Conservation (phyloP, 345 rosid genomes). For the Viola odorata region DNA sequence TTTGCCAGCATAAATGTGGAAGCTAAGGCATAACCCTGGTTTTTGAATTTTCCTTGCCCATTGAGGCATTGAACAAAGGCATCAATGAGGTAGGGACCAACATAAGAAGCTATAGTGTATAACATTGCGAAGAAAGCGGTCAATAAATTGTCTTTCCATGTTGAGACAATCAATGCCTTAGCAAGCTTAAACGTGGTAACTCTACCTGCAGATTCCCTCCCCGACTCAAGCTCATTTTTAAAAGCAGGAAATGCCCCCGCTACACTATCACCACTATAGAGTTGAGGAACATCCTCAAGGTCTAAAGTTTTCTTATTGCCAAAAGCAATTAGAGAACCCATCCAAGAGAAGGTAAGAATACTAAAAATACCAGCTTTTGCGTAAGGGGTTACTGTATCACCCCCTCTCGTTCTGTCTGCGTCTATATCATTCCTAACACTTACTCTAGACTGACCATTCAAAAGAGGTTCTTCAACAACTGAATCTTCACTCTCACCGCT, state of each 20-base stretch:
- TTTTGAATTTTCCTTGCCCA: conserved; percentile 13
- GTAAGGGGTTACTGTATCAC: conserved; percentile 20
- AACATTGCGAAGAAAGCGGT: conserved; percentile 16
- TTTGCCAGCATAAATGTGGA: conserved; percentile 23
- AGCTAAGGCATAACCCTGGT: conserved; percentile 28
- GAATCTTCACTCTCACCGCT: conserved; percentile 25
- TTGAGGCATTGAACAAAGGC: conserved; percentile 30
- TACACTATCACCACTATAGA: conserved; percentile 18
- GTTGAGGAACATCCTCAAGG: conserved; percentile 27
- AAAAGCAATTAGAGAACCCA: conserved; percentile 15
- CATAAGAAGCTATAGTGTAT: conserved; percentile 25
- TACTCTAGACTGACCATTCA: conserved; percentile 20
- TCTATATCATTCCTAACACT: background rate
- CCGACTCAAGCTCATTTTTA: conserved; percentile 10
- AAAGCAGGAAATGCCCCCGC: conserved; percentile 13
- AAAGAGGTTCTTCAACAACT: conserved; percentile 37
- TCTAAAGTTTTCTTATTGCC: conserved; percentile 25
- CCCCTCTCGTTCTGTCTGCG: conserved; percentile 18
- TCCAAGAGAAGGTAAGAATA: conserved; percentile 21
- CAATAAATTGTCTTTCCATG: conserved; percentile 21
- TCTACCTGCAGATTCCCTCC: background rate
- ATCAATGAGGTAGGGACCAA: conserved; percentile 34
- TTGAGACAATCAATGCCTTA: conserved; percentile 16
- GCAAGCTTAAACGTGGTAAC: conserved; percentile 17
- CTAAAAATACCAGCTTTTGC: conserved; percentile 22